Base-by-base conservation (phyloP, 345 rosid genomes). In the Hibiscus mutabilis region DNA sequence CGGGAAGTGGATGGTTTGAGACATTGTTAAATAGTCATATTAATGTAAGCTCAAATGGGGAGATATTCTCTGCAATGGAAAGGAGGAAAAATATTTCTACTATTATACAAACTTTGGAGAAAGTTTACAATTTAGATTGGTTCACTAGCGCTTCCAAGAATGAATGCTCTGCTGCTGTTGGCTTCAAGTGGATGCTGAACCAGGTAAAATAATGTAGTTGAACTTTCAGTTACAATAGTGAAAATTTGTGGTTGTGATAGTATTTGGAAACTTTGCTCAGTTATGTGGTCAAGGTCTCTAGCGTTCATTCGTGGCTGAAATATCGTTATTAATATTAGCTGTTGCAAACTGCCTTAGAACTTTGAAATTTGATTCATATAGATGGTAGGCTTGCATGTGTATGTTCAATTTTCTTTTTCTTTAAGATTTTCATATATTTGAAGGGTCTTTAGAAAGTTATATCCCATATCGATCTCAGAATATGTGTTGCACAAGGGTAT, bases 161-260 rank as follows among this genome's bases (percentile, higher is more conserved):
- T 57, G 92, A 90, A 62, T 95, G 99, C 78, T 90, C 99, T 37
- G 97, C 94, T 4, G 97, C 99, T 0, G 82, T 88, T 79, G 99
- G 99, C 80, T 92, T 92, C 86, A 95, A 95, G 84, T 95, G 99
- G 99, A 92, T 95, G 98, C 91, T 95, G 68, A 95, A 95, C 82
- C 97, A 95, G 93, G 98, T 91, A 82, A 31, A 51, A 63, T 25
- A 4, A 42, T 71, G n/a, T 72, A 18, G 44, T 68, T 55, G 15
- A 67, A 15, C 19, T 37, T 74, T 10, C 53, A 8, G 29, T 33
- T 77, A 44, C 25, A 25, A 16, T 64, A 2, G 53, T 40, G 68
- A 42, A 42, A 42, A 21, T 40, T 19, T 72, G 19, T 29, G 27
- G 44, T 24, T 75, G 52, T 12, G 37, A 15, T 64, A 15, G 62